Base-by-base conservation (phyloP, 148 eudicot genomes). In the Camellia japonica region DNA sequence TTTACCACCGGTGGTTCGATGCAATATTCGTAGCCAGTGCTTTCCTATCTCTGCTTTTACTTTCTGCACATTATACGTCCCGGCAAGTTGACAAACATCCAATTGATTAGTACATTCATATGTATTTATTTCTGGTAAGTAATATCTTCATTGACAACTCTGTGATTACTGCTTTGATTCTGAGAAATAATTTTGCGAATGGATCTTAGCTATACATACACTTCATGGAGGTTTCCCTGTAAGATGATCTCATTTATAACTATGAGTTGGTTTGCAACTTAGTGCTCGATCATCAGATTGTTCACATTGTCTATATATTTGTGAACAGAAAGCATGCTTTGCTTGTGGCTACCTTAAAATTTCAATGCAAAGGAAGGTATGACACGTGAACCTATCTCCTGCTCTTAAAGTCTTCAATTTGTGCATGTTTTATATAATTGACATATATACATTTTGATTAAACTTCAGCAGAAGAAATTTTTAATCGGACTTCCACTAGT, bases 11-110 rank as follows among this genome's bases (percentile, higher is more conserved):
- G 15, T 95, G 99, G 99, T 95, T 95, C 77, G 99, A 95, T 80
- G 99, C 99, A 19, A 95, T 95, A 76, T 95, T 95, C 68, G 99
- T 91, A 56, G 99, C 99, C 51, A 95, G 99, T 80, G 94, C 99
- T 65, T 95, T 95, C 87, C 93, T 95, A 64, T 95, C 99, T 71
- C 86, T 95, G 80, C 90, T 95, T 74, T 81, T 95, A 91, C 97
- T 95, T 44, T 95, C 97, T 81, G 99, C 99, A 77, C 99, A 95
- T 82, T 95, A 95, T 86, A 93, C 97, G 13, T 87, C 99, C 82
- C 97, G 99, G 65, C 94, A 92, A 79, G 90, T 90, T 77, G 97
- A 95, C 84, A 95, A 95, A 79, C 99, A 95, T 82, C 99, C 99
- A n/a, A 89, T 87, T 65, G 91, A 89, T 84, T 88, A 82, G 76